These are phyloP conservation scores for Salix udensis DNA, from an alignment of 345 rosid genomes.

Conservation along the genomic window DNA sequence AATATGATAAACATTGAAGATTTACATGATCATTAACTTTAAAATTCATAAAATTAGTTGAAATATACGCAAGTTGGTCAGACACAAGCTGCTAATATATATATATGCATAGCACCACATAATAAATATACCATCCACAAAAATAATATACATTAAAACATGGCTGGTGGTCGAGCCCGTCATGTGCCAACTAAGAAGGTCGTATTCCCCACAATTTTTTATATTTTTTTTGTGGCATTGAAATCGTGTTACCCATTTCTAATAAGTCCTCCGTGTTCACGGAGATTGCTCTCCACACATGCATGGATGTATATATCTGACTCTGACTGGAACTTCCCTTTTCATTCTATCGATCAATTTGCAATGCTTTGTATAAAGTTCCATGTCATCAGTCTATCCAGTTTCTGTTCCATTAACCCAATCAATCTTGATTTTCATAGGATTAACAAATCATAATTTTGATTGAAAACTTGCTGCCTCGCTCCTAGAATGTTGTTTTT, in stretches of 20 bases:
- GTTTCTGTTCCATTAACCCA: not conserved
- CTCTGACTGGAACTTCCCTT: not conserved
- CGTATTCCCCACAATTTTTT: not conserved
- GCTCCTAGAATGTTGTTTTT: not conserved
- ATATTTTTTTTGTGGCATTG: constrained; percentile 4
- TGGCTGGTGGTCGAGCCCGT: constrained; percentile 15
- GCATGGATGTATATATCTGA: not conserved
- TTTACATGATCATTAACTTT: fast-evolving
- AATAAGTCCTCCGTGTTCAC: constrained; percentile 10
- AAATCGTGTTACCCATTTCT: constrained; percentile 1
- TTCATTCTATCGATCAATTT: not conserved
- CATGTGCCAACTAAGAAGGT: not conserved
- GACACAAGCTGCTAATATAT: too few species aligned
- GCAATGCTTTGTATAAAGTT: not conserved
- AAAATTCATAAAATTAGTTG: too few species aligned
- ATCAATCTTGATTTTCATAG: not conserved
- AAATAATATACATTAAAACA: not conserved
- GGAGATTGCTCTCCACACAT: constrained; percentile 24
- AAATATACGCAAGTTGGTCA: fast-evolving
- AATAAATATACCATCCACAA: not conserved
- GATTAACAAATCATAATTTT: not conserved
- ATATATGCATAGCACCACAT: too few species aligned
- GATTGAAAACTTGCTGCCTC: not conserved
- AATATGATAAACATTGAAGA: too few species aligned
- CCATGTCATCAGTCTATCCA: constrained; percentile 33